Conservation (phyloP, 805 yeast species). For the Kluyveromyces siamensis region DNA sequence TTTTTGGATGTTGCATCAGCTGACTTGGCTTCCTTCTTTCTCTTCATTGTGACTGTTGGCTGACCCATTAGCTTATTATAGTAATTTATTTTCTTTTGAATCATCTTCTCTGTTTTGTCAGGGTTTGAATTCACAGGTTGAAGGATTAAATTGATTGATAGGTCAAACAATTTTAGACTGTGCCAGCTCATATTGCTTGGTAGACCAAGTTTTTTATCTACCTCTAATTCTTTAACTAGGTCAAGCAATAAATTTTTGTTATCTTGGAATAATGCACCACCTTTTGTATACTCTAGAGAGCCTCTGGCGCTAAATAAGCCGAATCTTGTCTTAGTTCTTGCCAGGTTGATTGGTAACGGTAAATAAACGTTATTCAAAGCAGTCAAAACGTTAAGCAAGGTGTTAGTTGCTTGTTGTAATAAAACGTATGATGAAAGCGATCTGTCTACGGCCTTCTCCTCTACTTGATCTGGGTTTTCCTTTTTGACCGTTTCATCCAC, state of each 20-base stretch:
- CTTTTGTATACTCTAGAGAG: constrained; percentile 71
- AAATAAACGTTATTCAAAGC: constrained; percentile 36
- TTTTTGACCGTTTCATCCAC: constrained; percentile 11
- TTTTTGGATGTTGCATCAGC: constrained; percentile 8
- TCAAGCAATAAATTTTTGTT: constrained; percentile 48
- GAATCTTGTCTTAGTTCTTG: constrained; percentile 55
- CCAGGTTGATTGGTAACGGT: constrained; percentile 56
- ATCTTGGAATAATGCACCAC: constrained; percentile 71
- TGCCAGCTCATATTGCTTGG: constrained; percentile 56
- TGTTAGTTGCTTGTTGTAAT: constrained; percentile 58
- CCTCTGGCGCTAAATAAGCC: constrained; percentile 64
- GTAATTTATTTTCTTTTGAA: constrained; percentile 19
- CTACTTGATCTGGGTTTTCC: constrained; percentile 1
- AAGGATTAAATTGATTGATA: constrained; percentile 51
- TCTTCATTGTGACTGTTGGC: constrained; percentile 6
- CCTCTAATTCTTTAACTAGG: constrained; percentile 40
- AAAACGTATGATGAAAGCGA: constrained; percentile 52
- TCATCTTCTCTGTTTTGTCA: constrained; percentile 23
- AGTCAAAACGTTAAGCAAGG: constrained; percentile 46
- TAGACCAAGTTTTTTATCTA: constrained; percentile 42
- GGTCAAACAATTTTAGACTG: constrained; percentile 48
- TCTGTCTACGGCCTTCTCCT: constrained; percentile 13
- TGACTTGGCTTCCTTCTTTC: neutral
- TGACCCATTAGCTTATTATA: constrained; percentile 23
- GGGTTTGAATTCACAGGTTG: constrained; percentile 37